Conservation (phyloP, 169 alveolate genomes). For the Babesia gibsoni region DNA sequence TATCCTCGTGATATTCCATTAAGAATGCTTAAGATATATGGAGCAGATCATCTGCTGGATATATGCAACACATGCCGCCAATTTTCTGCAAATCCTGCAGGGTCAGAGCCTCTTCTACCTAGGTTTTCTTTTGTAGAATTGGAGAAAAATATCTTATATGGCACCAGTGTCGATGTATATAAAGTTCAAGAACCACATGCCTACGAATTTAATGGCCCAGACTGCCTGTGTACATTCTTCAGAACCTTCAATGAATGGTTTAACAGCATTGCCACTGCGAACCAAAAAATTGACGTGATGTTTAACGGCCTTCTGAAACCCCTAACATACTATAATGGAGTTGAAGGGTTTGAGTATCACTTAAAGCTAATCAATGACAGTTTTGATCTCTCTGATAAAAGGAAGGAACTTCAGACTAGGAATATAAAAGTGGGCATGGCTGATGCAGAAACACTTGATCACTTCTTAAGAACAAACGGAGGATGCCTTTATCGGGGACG, state of each 20-base stretch:
- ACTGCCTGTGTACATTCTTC: conserved; percentile 25
- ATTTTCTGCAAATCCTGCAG: conserved; percentile 32
- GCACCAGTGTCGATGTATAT: conserved; percentile 35
- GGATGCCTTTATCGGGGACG: conserved; percentile 59
- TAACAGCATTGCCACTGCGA: not conserved
- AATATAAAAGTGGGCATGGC: conserved; percentile 34
- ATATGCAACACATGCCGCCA: conserved; percentile 28
- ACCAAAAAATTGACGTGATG: conserved; percentile 5
- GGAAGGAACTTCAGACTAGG: conserved; percentile 41
- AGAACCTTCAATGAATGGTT: not conserved
- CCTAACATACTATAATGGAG: conserved; percentile 8
- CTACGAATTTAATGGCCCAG: conserved; percentile 22
- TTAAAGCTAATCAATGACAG: conserved; percentile 16
- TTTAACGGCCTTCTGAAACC: conserved; percentile 14
- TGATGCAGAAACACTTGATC: conserved; percentile 35
- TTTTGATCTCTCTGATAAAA: conserved; percentile 45
- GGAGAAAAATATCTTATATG: conserved; percentile 17
- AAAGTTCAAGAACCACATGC: conserved; percentile 38
- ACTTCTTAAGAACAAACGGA: conserved; percentile 46
- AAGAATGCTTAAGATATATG: conserved; percentile 42
- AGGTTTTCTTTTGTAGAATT: conserved; percentile 32
- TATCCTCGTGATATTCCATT: conserved; percentile 54
- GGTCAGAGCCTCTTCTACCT: conserved; percentile 34
- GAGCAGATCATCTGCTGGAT: conserved; percentile 51
- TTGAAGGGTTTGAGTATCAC: conserved; percentile 24